Conservation (phyloP, 176 grass and related monocot species). For the Musa beccarii region DNA sequence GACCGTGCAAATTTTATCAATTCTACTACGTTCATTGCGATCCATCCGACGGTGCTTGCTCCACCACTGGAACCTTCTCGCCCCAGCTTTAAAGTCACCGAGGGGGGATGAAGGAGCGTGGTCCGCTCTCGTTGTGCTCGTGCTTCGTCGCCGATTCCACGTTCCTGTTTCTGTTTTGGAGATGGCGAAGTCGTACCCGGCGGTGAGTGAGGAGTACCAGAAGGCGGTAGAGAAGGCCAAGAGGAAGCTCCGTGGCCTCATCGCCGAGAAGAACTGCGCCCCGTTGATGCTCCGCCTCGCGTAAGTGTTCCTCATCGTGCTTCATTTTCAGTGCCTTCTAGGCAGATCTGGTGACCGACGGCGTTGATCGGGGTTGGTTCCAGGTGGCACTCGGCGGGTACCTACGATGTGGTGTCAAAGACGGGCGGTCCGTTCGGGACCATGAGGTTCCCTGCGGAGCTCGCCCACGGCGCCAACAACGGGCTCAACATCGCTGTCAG, state of each 20-base stretch:
- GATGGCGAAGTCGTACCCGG: slow-evolving; percentile 71
- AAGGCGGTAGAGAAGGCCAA: slow-evolving; percentile 60
- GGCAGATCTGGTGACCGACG: not conserved
- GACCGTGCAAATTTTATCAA: not conserved
- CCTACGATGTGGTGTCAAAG: slow-evolving; percentile 63
- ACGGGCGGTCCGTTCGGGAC: slow-evolving; percentile 90
- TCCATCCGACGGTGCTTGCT: not conserved
- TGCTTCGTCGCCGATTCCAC: not conserved
- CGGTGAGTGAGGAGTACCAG: slow-evolving; percentile 66
- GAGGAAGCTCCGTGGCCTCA: slow-evolving; percentile 73
- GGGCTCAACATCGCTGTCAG: slow-evolving; percentile 82
- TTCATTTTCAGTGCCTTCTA: not conserved
- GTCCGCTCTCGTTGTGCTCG: not conserved
- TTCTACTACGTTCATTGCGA: not conserved
- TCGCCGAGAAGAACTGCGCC: slow-evolving; percentile 98
- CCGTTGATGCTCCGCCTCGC: slow-evolving; percentile 80
- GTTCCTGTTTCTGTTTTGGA: not conserved
- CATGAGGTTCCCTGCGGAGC: slow-evolving; percentile 55
- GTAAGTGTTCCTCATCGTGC: slow-evolving; percentile 22
- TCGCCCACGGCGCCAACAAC: slow-evolving; percentile 72
- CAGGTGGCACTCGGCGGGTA: slow-evolving; percentile 96
- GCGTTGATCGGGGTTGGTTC: not conserved
- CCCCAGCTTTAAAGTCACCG: not conserved
- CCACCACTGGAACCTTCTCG: slow-evolving; percentile 5
- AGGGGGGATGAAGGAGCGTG: slow-evolving; percentile 8